These are phyloP conservation scores for Jaltomata sinuosa DNA, from an alignment of 257 asterid genomes.

Conservation along the genomic window DNA sequence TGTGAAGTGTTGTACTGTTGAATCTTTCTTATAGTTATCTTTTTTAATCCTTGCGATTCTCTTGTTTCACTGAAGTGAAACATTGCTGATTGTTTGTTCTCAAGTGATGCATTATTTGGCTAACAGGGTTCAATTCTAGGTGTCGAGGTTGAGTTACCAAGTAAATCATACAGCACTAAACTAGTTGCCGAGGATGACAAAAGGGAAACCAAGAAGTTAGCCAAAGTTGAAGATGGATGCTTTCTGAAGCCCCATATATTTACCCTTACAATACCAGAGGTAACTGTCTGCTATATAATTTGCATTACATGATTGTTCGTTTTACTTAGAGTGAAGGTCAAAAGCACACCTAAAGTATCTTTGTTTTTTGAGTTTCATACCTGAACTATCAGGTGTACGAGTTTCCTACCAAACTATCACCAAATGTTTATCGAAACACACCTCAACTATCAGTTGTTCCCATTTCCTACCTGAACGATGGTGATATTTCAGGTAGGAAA, in stretches of 20 bases:
- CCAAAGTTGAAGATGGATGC: conserved; percentile 47
- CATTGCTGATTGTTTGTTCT: conserved; percentile 33
- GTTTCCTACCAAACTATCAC: too few relatives aligned
- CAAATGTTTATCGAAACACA: too few relatives aligned
- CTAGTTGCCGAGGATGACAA: conserved; percentile 26
- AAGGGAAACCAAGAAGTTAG: conserved; percentile 23
- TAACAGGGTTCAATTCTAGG: conserved; percentile 99
- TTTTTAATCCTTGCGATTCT: not conserved
- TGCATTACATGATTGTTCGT: not conserved
- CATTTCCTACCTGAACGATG: too few relatives aligned
- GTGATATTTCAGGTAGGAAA: too few relatives aligned
- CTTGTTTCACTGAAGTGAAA: conserved; percentile 18
- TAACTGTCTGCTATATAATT: not conserved
- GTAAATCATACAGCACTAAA: conserved; percentile 53
- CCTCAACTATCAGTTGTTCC: too few relatives aligned
- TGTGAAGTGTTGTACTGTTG: not conserved
- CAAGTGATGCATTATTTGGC: conserved; percentile 75
- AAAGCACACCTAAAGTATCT: too few relatives aligned
- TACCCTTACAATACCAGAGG: conserved; percentile 77
- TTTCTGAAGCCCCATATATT: conserved; percentile 61
- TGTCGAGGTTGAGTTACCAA: conserved; percentile 79
- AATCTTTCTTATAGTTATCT: not conserved
- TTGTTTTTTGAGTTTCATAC: too few relatives aligned
- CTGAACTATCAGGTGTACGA: too few relatives aligned
- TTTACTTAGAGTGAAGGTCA: not conserved